Evolutionary conservation across 2,329 filamentous ascomycete genomes (phyloP).

Genomic region (Bipolaris cookei): DNA sequence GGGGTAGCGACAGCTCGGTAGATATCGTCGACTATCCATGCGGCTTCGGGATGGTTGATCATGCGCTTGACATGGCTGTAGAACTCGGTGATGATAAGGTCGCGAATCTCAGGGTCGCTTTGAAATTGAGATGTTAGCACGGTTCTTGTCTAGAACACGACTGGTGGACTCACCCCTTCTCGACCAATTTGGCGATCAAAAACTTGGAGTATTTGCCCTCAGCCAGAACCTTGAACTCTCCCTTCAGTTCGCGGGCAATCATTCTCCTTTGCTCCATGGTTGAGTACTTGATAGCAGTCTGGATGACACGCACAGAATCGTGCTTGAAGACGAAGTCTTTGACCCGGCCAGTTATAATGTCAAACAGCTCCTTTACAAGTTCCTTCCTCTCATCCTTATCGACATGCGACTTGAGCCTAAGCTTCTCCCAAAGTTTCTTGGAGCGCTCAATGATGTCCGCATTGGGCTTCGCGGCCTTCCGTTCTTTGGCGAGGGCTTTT

Average conservation of each 20-base stretch:
- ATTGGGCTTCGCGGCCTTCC: conserved; percentile 90
- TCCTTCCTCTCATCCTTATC: conserved; percentile 84
- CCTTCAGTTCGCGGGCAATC: conserved; percentile 86
- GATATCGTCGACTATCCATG: conserved; percentile 97
- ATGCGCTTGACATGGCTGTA: conserved; percentile 90
- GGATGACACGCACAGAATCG: conserved; percentile 93
- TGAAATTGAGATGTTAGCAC: conserved; percentile 17
- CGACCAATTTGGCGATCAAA: conserved; percentile 90
- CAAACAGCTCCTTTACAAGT: conserved; percentile 87
- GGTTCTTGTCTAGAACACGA: neutral
- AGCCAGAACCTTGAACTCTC: conserved; percentile 81
- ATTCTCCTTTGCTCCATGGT: conserved; percentile 81
- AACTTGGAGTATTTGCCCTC: conserved; percentile 99
- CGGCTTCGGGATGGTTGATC: conserved; percentile 94
- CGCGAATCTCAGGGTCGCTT: conserved; percentile 82
- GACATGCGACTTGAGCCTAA: conserved; percentile 92
- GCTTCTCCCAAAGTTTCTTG: conserved; percentile 96
- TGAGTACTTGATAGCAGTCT: conserved; percentile 96
- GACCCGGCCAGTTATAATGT: conserved; percentile 87
- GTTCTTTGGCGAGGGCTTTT: conserved; percentile 83
- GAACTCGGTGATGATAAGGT: conserved; percentile 91
- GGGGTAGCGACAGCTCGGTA: conserved; percentile 87
- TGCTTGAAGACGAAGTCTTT: conserved; percentile 99
- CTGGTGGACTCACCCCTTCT: conserved; percentile 65
- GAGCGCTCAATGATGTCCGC: conserved; percentile 86